phyloP scores from a whole-genome alignment of 2,329 filamentous ascomycete species.

The Paramyrothecium roridum region DNA sequence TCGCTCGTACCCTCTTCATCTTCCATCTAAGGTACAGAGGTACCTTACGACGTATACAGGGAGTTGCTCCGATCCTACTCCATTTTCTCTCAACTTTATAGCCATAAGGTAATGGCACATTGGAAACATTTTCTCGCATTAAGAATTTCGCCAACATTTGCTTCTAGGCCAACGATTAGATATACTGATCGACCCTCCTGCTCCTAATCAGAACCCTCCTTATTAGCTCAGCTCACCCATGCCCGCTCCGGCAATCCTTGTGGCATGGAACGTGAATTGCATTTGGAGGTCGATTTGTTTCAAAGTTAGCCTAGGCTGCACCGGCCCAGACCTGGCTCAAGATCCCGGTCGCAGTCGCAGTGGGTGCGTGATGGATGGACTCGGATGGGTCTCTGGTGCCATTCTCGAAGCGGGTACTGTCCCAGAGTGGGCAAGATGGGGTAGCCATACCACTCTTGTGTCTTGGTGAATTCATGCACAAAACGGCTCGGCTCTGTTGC shows the following conservation, averaged over 20 bases:
- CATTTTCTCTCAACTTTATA: too few species aligned
- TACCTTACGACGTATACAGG: too few species aligned
- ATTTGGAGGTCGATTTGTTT: not conserved
- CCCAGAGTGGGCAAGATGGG: not conserved
- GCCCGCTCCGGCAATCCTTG: not conserved
- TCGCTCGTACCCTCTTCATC: not conserved
- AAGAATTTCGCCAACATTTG: too few species aligned
- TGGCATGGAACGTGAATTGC: not conserved
- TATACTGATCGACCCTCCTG: too few species aligned
- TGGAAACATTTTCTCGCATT: too few species aligned
- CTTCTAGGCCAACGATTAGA: too few species aligned
- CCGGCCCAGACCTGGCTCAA: not conserved
- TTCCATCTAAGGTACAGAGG: not conserved
- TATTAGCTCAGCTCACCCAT: not conserved
- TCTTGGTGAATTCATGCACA: not conserved
- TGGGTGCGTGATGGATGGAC: not conserved
- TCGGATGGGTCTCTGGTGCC: not conserved
- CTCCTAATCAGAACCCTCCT: not conserved
- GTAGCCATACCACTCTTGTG: not conserved
- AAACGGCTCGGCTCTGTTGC: not conserved
- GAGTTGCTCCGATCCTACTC: too few species aligned
- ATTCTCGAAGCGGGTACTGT: not conserved
- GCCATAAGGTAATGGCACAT: too few species aligned
- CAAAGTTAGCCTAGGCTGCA: not conserved
- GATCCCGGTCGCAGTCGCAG: not conserved